Base-by-base conservation (phyloP, 805 yeast species). In the Teunomyces gatunensis region DNA sequence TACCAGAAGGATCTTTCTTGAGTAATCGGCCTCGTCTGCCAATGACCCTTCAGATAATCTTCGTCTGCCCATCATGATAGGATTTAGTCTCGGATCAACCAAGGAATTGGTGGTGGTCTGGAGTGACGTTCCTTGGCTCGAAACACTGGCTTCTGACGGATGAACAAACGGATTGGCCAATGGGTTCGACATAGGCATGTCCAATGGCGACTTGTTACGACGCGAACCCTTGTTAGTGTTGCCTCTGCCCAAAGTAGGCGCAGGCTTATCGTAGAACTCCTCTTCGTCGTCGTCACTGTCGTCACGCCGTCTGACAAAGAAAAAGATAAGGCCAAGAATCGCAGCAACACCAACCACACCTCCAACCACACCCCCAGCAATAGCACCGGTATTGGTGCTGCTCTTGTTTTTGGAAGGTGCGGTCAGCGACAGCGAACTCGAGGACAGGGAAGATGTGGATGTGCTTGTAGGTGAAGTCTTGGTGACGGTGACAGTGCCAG, bases 41-140 rank as follows among this genome's bases (percentile, higher is more conserved):
- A 91, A 72, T 2, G 92, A 83, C 4, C 96, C 96, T 58, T 87
- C 92, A 57, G 90, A 83, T 51, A 88, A 75, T 54, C 96, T 74
- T 59, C 96, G 81, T 60, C 91, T 81, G 33, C 95, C 96, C 64
- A 87, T 71, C 85, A 87, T 82, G 39, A 81, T 78, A 1, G 90
- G 89, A 62, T 85, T 84, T 52, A 85, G 67, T 48, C 90, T 73
- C 42, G 86, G 89, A 63, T 81, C 91, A 39, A 54, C 68, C 46
- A 67, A 50, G 30, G 51, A 47, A 39, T 46, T 44, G n/a, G 17
- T 27, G 18, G 11, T 37, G 17, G 40, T 12, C 29, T 21, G 40
- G 13, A 37, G 40, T 1, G 34, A n/a, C 48, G 61, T 47, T 45
- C 60, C 49, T 20, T 46, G 33, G 34, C 54, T 39, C 2, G 54